Evolutionary conservation across 768 basidiomycete species (phyloP).

Genomic region (Mycena indigotica): DNA sequence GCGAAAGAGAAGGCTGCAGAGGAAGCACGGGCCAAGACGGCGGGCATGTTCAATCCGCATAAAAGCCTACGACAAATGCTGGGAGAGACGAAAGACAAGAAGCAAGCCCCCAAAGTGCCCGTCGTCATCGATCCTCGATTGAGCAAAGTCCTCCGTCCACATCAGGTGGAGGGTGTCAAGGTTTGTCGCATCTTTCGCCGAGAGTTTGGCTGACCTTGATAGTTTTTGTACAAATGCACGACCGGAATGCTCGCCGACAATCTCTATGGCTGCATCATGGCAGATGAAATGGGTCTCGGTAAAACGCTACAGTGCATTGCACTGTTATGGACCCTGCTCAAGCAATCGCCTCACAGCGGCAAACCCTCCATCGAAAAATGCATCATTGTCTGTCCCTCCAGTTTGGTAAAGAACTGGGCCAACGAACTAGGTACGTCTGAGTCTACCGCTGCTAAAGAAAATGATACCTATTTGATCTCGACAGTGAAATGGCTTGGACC

Average conservation of each 20-base stretch:
- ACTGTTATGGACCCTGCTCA: conserved; percentile 91
- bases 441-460: neutral
- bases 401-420: conserved; percentile 97
- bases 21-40: conserved; percentile 70
- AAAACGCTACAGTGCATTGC: conserved; percentile 77
- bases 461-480: too few relatives aligned
- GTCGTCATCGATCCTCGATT: conserved; percentile 95
- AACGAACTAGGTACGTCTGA: conserved; percentile 83
- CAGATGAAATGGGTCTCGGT: conserved; percentile 94
- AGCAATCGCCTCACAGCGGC: conserved; percentile 88
- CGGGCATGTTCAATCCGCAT: conserved; percentile 84
- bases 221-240: conserved; percentile 96
- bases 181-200: conserved; percentile 43
- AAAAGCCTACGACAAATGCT: conserved; percentile 82
- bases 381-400: conserved; percentile 96
- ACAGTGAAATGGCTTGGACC: conserved; percentile 95
- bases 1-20: conserved; percentile 61
- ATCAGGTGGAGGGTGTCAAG: conserved; percentile 98
- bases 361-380: conserved; percentile 94
- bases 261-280: conserved; percentile 97
- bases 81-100: conserved; percentile 71
- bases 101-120: conserved; percentile 77
- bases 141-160: conserved; percentile 86
- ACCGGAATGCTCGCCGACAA: conserved; percentile 92
- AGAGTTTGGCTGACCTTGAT: conserved; percentile 9